phyloP scores from a whole-genome alignment of 2,329 filamentous ascomycete species.

The Sarocladium oryzae region DNA sequence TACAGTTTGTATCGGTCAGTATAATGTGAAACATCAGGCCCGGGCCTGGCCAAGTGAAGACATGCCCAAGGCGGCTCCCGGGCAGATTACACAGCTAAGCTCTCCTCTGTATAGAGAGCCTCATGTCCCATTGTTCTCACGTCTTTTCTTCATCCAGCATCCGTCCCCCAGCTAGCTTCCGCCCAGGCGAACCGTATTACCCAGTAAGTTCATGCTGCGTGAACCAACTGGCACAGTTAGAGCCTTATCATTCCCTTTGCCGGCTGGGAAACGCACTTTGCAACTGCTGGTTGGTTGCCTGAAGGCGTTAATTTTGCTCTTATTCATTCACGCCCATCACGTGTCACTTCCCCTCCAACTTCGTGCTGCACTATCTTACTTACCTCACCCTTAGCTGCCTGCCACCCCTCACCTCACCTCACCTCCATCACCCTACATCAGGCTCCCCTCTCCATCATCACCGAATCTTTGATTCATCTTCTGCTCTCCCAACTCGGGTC shows the following conservation, averaged over 20 bases:
- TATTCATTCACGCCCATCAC: slow-evolving; percentile 6
- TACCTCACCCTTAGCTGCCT: slow-evolving; percentile 7
- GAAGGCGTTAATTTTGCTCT: not conserved
- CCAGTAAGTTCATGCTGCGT: no score
- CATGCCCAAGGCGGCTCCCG: no score
- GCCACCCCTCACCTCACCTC: slow-evolving; percentile 5
- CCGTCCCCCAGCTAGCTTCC: no score
- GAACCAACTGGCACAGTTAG: no score
- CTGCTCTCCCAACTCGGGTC: not conserved
- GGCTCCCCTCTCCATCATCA: not conserved
- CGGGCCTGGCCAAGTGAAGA: not conserved
- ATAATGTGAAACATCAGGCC: not conserved
- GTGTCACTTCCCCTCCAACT: not conserved
- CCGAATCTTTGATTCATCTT: not conserved
- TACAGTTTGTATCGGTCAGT: not conserved
- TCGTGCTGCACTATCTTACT: not conserved
- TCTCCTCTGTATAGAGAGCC: no score
- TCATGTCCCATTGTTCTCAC: no score
- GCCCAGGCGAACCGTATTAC: no score
- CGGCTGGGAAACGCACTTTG: no score
- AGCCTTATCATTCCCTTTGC: no score
- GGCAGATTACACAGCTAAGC: no score
- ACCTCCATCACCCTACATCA: not conserved
- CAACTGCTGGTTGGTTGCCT: slow-evolving; percentile 4
- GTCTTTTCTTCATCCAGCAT: no score